These are phyloP conservation scores for Sarocladium strictum DNA, from an alignment of 2,329 filamentous ascomycete species.

Conservation along the genomic window DNA sequence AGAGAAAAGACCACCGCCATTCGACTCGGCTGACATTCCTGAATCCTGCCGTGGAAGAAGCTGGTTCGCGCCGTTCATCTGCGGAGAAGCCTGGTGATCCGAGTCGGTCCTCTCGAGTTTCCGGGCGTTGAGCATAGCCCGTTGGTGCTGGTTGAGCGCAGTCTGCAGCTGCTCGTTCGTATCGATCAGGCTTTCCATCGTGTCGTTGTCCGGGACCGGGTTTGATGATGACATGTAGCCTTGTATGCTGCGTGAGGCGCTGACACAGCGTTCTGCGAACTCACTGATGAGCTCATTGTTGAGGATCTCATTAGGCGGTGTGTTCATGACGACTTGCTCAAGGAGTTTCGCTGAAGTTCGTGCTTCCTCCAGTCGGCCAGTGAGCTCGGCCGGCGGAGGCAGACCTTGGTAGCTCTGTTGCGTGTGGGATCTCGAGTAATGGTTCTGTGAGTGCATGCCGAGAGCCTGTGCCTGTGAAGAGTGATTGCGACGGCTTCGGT, in stretches of 20 bases:
- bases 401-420: constrained; percentile 29
- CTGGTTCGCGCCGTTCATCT: constrained; percentile 1
- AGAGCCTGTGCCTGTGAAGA: constrained; percentile 12
- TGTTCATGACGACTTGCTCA: constrained; percentile 86
- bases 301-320: constrained; percentile 68
- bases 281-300: constrained; percentile 86
- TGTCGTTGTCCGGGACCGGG: constrained; percentile 84
- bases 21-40: constrained; percentile 1
- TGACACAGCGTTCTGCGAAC: constrained; percentile 80
- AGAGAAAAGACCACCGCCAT: neutral
- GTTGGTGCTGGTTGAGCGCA: constrained; percentile 77
- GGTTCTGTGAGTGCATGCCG: constrained; percentile 45
- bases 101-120: constrained; percentile 36
- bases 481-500: constrained; percentile 9
- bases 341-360: constrained; percentile 85
- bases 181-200: constrained; percentile 88
- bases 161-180: constrained; percentile 87
- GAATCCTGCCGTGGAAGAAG: constrained; percentile 3
- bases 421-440: constrained; percentile 47
- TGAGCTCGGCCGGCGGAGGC: constrained; percentile 71
- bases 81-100: constrained; percentile 15
- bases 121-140: constrained; percentile 61
- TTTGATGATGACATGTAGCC: constrained; percentile 75
- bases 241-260: constrained; percentile 76
- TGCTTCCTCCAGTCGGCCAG: constrained; percentile 81